Evolutionary conservation across 2,329 filamentous ascomycete genomes (phyloP), one percentile per base, ranked within the genome.

Genomic region (Trichoderma arundinaceum): DNA sequence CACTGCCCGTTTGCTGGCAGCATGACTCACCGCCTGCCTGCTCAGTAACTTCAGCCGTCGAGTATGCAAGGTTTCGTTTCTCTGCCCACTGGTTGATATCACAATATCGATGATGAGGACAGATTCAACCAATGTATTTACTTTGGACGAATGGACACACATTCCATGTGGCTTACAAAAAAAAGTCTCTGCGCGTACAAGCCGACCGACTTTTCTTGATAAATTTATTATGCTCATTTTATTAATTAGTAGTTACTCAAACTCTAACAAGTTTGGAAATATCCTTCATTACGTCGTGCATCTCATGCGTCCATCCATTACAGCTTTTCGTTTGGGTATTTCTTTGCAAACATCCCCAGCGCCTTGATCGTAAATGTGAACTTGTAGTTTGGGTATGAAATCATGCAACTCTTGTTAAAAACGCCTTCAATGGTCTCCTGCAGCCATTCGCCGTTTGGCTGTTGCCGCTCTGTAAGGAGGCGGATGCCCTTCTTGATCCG

Each of bases 401-500:
- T 99, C 92, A 97, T 98, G 83, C 94, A 98, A 73, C 90, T 95
- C 82, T 97, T 97, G 80, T 99, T 99, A 80, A 99, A 99, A 10
- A 99, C 95, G 2, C 95, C 95, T 77, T 99, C 95, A 72, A 99
- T 98, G 0, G 91, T 90, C 78, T 98, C 95, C 76, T 97, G 94
- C 70, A 91, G 76, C 95, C 95, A 99, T 80, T 97, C 94, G 39
- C 95, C 95, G 74, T 97, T 97, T 2, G 82, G 75, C 77, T 92
- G 89, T 80, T 99, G 95, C 56, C 94, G 86, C 35, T 84, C 80
- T 89, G 97, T 94, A 68, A 99, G 86, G 72, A 99, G 82, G 75
- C 85, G 86, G 73, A 97, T 83, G 1, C 90, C 95, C 71, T 83
- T 89, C 72, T 86, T 85, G 48, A 99, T 82, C 1, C 88, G 88